Conservation (phyloP, 148 eudicot genomes). For the Spergularia bocconei region DNA sequence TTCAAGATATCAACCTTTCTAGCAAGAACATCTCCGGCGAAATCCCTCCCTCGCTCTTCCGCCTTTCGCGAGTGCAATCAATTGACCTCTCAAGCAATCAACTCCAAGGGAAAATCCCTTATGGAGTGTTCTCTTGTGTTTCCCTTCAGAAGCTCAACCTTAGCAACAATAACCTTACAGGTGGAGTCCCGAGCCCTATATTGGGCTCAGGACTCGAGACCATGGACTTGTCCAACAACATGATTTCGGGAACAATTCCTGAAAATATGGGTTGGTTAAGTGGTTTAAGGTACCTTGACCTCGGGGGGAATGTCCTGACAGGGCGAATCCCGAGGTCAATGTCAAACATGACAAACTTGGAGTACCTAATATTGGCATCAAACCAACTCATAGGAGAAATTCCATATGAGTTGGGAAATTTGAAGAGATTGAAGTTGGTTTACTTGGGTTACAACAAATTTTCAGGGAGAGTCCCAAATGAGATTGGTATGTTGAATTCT, state of each 20-base stretch:
- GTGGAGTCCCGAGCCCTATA: slow-evolving; percentile 37
- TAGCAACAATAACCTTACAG: slow-evolving; percentile 77
- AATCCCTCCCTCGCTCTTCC: slow-evolving; percentile 47
- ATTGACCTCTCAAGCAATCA: slow-evolving; percentile 69
- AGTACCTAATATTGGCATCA: slow-evolving; percentile 66
- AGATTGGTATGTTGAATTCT: slow-evolving; percentile 51
- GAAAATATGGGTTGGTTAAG: slow-evolving; percentile 40
- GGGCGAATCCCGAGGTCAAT: slow-evolving; percentile 73
- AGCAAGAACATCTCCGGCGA: slow-evolving; percentile 60
- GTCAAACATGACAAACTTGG: slow-evolving; percentile 42
- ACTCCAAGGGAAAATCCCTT: slow-evolving; percentile 51
- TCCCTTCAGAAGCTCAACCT: slow-evolving; percentile 58
- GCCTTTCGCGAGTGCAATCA: slow-evolving; percentile 34
- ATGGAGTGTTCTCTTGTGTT: slow-evolving; percentile 32
- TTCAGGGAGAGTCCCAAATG: slow-evolving; percentile 57
- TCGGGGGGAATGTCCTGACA: slow-evolving; percentile 68
- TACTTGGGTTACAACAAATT: slow-evolving; percentile 86
- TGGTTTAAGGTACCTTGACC: slow-evolving; percentile 51
- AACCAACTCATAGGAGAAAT: slow-evolving; percentile 66
- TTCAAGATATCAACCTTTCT: slow-evolving; percentile 48
- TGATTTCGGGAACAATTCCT: slow-evolving; percentile 61
- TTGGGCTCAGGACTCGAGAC: slow-evolving; percentile 33
- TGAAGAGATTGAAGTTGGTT: slow-evolving; percentile 59
- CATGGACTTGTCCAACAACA: slow-evolving; percentile 78
- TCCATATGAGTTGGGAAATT: slow-evolving; percentile 44